Conservation (phyloP, 164 flowering plant species). For the Magnolia changhungtana region DNA sequence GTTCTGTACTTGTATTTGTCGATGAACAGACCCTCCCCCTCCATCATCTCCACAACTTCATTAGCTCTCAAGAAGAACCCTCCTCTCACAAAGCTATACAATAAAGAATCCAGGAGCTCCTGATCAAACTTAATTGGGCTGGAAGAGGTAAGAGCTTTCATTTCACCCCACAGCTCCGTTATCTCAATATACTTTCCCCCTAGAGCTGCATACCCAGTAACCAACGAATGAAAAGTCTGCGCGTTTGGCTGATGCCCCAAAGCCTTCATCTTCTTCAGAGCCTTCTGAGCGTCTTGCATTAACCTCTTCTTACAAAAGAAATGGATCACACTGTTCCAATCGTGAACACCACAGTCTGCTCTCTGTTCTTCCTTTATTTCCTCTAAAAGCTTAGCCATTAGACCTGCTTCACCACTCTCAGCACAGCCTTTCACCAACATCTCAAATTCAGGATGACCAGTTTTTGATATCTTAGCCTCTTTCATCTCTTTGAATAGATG, state of each 20-base stretch:
- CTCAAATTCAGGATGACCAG: conserved; percentile 53
- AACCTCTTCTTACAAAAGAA: conserved; percentile 86
- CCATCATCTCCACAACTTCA: conserved; percentile 89
- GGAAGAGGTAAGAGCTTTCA: conserved; percentile 67
- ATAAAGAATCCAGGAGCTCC: conserved; percentile 83
- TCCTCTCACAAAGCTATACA: conserved; percentile 90
- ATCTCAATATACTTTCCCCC: conserved; percentile 88
- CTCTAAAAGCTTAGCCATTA: conserved; percentile 73
- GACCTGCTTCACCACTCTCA: conserved; percentile 46
- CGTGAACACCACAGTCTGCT: conserved; percentile 74
- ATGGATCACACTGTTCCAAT: conserved; percentile 93
- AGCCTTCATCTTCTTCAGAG: conserved; percentile 85
- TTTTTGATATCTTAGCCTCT: conserved; percentile 60
- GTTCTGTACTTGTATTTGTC: conserved; percentile 86
- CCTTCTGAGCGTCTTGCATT: conserved; percentile 96
- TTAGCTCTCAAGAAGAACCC: conserved; percentile 87
- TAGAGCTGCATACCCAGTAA: conserved; percentile 86
- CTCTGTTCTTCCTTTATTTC: conserved; percentile 82
- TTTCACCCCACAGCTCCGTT: conserved; percentile 92
- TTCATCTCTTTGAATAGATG: conserved; percentile 89
- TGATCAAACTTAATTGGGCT: conserved; percentile 78
- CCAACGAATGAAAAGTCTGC: conserved; percentile 92
- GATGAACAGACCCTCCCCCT: conserved; percentile 69
- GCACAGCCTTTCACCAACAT: conserved; percentile 50
- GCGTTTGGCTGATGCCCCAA: conserved; percentile 86